These are phyloP conservation scores for Acer campestre DNA, from an alignment of 345 rosid genomes.

Conservation along the genomic window DNA sequence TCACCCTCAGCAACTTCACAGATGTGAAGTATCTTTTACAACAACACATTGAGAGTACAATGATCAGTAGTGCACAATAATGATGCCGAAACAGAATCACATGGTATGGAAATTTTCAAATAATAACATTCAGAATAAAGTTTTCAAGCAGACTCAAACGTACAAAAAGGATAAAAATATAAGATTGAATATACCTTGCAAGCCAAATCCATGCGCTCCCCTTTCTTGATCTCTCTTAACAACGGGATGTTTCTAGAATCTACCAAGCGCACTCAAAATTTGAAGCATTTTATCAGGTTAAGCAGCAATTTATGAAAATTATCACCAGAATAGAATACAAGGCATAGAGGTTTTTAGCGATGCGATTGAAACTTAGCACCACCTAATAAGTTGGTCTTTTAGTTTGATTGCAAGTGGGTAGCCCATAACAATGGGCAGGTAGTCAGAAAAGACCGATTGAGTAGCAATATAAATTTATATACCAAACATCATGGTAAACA, in stretches of 20 bases:
- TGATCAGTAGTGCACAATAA: not conserved
- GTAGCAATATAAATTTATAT: not conserved
- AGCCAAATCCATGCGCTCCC: conserved; percentile 40
- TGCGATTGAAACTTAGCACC: not conserved
- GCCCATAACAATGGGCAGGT: not conserved
- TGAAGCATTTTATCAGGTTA: conserved; percentile 1
- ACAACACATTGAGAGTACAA: conserved; percentile 22
- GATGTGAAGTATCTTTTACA: conserved; percentile 58
- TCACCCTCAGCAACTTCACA: conserved; percentile 38
- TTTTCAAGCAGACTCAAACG: not conserved
- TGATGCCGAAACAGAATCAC: not conserved
- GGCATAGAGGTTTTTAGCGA: not conserved
- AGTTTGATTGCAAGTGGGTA: not conserved
- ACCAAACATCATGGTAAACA: not conserved
- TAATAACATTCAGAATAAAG: not conserved
- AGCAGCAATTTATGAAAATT: not conserved
- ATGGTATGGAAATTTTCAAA: not conserved
- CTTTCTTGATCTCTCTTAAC: conserved; percentile 65
- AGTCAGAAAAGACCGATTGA: not conserved
- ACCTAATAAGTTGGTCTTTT: not conserved
- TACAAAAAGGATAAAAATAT: not conserved
- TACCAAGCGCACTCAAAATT: conserved; percentile 17
- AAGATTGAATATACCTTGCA: conserved; percentile 51
- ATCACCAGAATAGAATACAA: not conserved
- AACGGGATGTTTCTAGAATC: conserved; percentile 43